Conservation (phyloP, 2,329 filamentous ascomycete species). For the Hypoxylon sp. region DNA sequence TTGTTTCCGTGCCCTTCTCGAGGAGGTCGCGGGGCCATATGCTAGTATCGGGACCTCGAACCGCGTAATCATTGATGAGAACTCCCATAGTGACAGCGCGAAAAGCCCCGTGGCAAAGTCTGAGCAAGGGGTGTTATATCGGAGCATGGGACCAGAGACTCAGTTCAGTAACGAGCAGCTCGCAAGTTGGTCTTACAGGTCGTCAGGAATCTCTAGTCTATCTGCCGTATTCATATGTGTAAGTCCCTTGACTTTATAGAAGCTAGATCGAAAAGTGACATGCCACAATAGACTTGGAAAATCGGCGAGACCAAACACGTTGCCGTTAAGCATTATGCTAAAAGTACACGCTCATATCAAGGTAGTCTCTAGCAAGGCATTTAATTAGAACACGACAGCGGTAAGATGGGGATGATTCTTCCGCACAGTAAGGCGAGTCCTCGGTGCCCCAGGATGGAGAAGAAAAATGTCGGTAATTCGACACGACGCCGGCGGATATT, state of each 20-base stretch:
- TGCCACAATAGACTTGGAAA: slow-evolving; percentile 25
- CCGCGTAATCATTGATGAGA: slow-evolving; percentile 7
- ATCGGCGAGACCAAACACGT: slow-evolving; percentile 13
- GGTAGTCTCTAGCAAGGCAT: background rate
- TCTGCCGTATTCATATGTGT: slow-evolving; percentile 31
- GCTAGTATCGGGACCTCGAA: slow-evolving; percentile 11
- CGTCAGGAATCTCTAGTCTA: slow-evolving; percentile 5
- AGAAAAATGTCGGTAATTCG: background rate
- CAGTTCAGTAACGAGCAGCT: slow-evolving; percentile 14
- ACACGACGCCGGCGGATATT: background rate
- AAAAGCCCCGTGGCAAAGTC: background rate
- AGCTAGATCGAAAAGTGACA: slow-evolving; percentile 8
- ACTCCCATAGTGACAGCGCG: background rate
- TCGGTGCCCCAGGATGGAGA: background rate
- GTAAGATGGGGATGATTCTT: background rate
- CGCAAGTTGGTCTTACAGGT: slow-evolving; percentile 33
- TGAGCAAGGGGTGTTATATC: background rate
- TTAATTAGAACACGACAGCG: background rate
- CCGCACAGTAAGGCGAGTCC: background rate
- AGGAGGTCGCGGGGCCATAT: slow-evolving; percentile 22
- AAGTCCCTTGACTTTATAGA: slow-evolving; percentile 7
- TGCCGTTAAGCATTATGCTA: background rate
- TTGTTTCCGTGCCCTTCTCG: slow-evolving; percentile 17
- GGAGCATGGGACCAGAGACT: background rate
- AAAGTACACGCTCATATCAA: background rate